These are phyloP conservation scores for Ascochyta koolunga DNA, from an alignment of 2,329 filamentous ascomycete species.

Conservation along the genomic window DNA sequence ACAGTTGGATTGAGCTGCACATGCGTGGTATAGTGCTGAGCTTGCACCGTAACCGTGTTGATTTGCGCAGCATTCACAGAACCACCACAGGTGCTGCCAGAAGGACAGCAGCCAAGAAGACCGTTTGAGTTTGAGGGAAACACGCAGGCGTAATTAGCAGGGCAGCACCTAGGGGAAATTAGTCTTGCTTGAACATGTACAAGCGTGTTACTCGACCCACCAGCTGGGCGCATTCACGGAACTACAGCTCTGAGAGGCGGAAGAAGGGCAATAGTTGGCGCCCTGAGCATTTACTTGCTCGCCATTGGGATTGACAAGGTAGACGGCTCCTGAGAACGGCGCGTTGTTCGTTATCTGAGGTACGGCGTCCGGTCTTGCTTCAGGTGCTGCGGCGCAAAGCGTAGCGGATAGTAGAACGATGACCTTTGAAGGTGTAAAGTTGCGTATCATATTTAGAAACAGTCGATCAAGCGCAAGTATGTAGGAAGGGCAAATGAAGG, in stretches of 20 bases:
- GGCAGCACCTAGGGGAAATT: constrained; percentile 43
- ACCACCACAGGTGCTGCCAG: constrained; percentile 42
- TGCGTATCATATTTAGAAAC: background rate
- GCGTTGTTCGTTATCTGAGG: constrained; percentile 46
- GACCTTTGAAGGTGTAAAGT: background rate
- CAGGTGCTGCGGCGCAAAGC: constrained; percentile 29
- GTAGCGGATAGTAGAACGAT: constrained; percentile 1
- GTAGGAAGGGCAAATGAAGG: no score
- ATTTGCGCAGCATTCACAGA: constrained; percentile 41
- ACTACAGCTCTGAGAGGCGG: constrained; percentile 50
- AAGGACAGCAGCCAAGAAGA: constrained; percentile 48
- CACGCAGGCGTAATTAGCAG: constrained; percentile 43
- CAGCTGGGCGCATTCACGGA: constrained; percentile 51
- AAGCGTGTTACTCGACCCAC: constrained; percentile 33
- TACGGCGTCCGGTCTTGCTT: constrained; percentile 34
- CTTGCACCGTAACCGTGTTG: constrained; percentile 45
- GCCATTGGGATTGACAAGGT: constrained; percentile 44
- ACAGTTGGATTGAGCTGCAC: constrained; percentile 40
- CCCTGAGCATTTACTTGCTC: constrained; percentile 42
- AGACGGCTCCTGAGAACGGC: constrained; percentile 49
- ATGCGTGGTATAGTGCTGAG: constrained; percentile 34
- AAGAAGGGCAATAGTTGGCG: constrained; percentile 42
- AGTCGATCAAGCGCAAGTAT: no score
- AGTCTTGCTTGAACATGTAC: background rate
- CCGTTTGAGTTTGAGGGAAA: constrained; percentile 39